Conservation (phyloP, 306 rosid species). For the Prunus dulcis region DNA sequence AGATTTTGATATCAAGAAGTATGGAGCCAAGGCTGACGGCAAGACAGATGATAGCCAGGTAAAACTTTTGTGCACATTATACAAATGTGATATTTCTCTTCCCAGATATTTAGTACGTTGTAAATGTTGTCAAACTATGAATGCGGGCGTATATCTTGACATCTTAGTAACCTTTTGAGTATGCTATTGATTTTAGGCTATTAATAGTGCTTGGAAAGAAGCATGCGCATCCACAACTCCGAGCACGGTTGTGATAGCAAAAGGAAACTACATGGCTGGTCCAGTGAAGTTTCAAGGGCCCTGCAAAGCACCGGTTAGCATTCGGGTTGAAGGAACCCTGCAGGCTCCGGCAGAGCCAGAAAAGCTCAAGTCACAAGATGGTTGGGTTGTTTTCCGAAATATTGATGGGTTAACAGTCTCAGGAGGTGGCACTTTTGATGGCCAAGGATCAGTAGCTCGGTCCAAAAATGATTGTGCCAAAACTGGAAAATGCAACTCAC, state of each 20-base stretch:
- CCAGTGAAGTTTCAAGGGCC: slow-evolving; percentile 25
- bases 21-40: slow-evolving; percentile 37
- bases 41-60: slow-evolving; percentile 35
- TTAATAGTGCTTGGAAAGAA: slow-evolving; percentile 18
- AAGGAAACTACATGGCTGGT: slow-evolving; percentile 10
- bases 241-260: slow-evolving; percentile 12
- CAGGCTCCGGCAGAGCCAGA: slow-evolving; percentile 13
- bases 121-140: neutral
- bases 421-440: slow-evolving; percentile 28
- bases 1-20: slow-evolving; percentile 26
- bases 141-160: neutral
- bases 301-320: slow-evolving; percentile 16
- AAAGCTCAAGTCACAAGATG: slow-evolving; percentile 2
- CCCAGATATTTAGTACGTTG: neutral
- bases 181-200: neutral
- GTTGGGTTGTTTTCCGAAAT: slow-evolving; percentile 21
- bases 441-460: slow-evolving; percentile 32
- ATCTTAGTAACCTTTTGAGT: neutral
- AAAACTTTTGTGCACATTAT: neutral
- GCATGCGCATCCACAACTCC: slow-evolving; percentile 20
- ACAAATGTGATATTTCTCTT: neutral
- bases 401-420: slow-evolving; percentile 7
- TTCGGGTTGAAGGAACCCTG: slow-evolving; percentile 22
- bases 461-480: slow-evolving; percentile 23
- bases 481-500: slow-evolving; percentile 8